Evolutionary conservation across 164 flowering plant species (phyloP).

Genomic region (Magnolia officinalis): DNA sequence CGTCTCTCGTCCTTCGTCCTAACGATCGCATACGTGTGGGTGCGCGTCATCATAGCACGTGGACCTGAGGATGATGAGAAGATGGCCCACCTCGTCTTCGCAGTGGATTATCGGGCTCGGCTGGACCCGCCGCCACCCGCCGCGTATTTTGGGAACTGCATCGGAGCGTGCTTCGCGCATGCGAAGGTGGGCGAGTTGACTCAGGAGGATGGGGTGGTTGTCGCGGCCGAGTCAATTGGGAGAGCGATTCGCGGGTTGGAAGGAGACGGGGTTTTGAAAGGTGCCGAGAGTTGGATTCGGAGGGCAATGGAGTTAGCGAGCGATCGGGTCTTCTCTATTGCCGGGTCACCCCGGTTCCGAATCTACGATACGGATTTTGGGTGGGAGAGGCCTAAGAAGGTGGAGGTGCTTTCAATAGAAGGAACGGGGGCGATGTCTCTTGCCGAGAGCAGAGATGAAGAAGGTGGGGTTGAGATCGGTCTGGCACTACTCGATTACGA

Average conservation of each 20-base stretch:
- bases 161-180: slow-evolving; percentile 6
- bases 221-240: slow-evolving; percentile 26
- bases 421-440: slow-evolving; percentile 3
- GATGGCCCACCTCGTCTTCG: slow-evolving; percentile 16
- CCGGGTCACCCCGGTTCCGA: slow-evolving; percentile 10
- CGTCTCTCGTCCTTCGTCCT: slow-evolving; percentile 27
- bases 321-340: not conserved
- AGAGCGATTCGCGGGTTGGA: slow-evolving; percentile 16
- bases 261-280: not conserved
- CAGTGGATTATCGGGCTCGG: slow-evolving; percentile 32
- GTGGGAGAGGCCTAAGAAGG: slow-evolving; percentile 10
- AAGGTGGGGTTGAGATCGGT: slow-evolving; percentile 12
- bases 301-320: not conserved
- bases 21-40: slow-evolving; percentile 36
- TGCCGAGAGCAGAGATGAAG: slow-evolving; percentile 11
- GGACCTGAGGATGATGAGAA: not conserved
- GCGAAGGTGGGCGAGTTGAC: slow-evolving; percentile 10
- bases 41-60: slow-evolving; percentile 25
- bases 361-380: slow-evolving; percentile 13
- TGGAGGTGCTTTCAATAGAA: slow-evolving; percentile 12
- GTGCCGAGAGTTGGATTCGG: not conserved
- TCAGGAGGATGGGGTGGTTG: slow-evolving; percentile 27
- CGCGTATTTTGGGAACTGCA: slow-evolving; percentile 51
- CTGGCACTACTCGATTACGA: not conserved
- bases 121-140: slow-evolving; percentile 27